phyloP scores from a whole-genome alignment of 140 eudicot genomes.

The Ambrosia hybrid region DNA sequence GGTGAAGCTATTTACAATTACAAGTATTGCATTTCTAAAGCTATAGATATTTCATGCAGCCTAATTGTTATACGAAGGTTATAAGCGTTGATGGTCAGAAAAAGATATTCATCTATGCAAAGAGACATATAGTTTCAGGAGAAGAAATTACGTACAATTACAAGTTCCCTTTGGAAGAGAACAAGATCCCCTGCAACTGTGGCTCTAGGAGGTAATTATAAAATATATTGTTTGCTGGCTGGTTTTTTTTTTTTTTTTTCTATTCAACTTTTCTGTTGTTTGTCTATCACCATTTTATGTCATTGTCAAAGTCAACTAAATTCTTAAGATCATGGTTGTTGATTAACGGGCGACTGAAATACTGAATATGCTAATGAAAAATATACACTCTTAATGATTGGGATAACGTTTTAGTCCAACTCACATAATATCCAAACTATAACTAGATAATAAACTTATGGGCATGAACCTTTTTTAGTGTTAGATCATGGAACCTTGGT shows the following conservation, averaged over 20 bases:
- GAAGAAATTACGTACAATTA: slow-evolving; percentile 94
- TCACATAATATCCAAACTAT: not conserved
- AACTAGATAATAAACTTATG: not conserved
- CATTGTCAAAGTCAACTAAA: not conserved
- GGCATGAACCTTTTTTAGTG: not conserved
- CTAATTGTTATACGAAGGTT: slow-evolving; percentile 94
- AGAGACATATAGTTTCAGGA: slow-evolving; percentile 76
- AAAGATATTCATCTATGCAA: slow-evolving; percentile 93
- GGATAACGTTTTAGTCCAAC: not conserved
- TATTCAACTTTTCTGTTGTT: too few relatives aligned
- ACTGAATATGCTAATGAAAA: not conserved
- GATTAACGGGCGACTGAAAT: not conserved
- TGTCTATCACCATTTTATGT: not conserved
- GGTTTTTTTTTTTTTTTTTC: not conserved
- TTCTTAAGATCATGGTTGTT: not conserved
- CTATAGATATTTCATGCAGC: slow-evolving; percentile 48
- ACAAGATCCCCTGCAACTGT: slow-evolving; percentile 95
- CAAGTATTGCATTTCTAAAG: slow-evolving; percentile 1
- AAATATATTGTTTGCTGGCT: slow-evolving; percentile 3
- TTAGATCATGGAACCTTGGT: not conserved
- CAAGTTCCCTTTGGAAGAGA: slow-evolving; percentile 93
- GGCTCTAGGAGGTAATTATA: slow-evolving; percentile 71
- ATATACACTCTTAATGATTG: too few relatives aligned
- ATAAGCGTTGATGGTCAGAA: slow-evolving; percentile 91
- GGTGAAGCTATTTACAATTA: slow-evolving; percentile 13